phyloP scores from a whole-genome alignment of 2,329 filamentous ascomycete species.

The Proliferodiscus dingleyae region DNA sequence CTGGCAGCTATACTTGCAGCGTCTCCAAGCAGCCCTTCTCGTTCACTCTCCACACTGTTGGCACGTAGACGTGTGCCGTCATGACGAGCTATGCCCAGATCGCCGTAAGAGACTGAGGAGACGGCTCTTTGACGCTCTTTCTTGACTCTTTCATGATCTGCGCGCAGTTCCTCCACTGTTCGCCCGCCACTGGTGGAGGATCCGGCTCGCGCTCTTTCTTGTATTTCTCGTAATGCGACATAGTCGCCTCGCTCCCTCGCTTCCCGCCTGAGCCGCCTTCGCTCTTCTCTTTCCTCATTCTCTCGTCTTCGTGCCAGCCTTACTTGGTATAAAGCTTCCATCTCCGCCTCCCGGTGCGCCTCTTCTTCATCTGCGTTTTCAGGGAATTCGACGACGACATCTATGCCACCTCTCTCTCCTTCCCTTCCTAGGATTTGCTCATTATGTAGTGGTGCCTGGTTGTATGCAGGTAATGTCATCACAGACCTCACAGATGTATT shows the following conservation, averaged over 20 bases:
- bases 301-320: conserved; percentile 71
- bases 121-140: conserved; percentile 61
- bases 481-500: conserved; percentile 87
- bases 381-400: conserved; percentile 82
- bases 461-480: conserved; percentile 88
- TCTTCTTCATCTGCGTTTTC: conserved; percentile 70
- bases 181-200: conserved; percentile 30
- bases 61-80: conserved; percentile 73
- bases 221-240: conserved; percentile 62
- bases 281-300: conserved; percentile 69
- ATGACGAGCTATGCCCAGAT: conserved; percentile 69
- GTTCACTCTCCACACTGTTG: conserved; percentile 68
- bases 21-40: conserved; percentile 65
- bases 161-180: conserved; percentile 55
- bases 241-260: conserved; percentile 67
- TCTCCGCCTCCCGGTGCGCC: conserved; percentile 81
- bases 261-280: conserved; percentile 64
- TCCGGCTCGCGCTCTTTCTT: conserved; percentile 47
- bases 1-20: conserved; percentile 47
- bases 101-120: conserved; percentile 71
- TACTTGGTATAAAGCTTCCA: conserved; percentile 90
- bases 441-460: conserved; percentile 62
- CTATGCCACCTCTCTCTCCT: conserved; percentile 87
- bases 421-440: conserved; percentile 84
- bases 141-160: conserved; percentile 51